These are phyloP conservation scores for Plasmodium chabaudi DNA, from an alignment of 169 alveolate genomes.

Conservation along the genomic window DNA sequence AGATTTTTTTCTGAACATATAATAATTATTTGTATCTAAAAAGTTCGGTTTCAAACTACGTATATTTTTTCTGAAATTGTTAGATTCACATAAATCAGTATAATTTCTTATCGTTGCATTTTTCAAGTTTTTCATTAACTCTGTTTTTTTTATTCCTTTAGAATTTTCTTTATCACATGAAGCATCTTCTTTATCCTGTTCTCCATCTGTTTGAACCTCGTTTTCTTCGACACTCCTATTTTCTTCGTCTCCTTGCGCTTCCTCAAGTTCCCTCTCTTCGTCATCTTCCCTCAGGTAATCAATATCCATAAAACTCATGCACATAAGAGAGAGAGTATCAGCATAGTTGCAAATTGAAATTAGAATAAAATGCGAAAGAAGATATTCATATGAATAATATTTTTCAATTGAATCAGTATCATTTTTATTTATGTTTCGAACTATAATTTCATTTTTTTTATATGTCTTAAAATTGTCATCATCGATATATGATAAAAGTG, in stretches of 20 bases:
- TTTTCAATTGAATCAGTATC: not conserved
- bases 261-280: conserved; percentile 2
- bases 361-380: conserved; percentile 39
- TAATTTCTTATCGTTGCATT: not conserved
- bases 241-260: not conserved
- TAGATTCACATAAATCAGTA: not conserved
- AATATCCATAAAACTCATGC: conserved; percentile 22
- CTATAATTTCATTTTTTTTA: not conserved
- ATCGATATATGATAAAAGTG: conserved; percentile 10
- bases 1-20: conserved; percentile 20
- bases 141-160: not conserved
- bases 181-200: not conserved
- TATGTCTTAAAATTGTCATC: not conserved
- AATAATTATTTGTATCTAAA: conserved; percentile 44
- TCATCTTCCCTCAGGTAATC: conserved; percentile 5
- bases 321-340: conserved; percentile 34
- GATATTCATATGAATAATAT: conserved; percentile 9
- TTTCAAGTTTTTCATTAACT: not conserved
- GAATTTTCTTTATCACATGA: not conserved
- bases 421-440: not conserved
- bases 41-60: conserved; percentile 36
- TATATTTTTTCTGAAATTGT: conserved; percentile 6
- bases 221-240: conserved; percentile 1
- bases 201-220: not conserved
- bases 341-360: conserved; percentile 54